phyloP scores from a whole-genome alignment of 129 eudicot species.

The Apium graveolens region DNA sequence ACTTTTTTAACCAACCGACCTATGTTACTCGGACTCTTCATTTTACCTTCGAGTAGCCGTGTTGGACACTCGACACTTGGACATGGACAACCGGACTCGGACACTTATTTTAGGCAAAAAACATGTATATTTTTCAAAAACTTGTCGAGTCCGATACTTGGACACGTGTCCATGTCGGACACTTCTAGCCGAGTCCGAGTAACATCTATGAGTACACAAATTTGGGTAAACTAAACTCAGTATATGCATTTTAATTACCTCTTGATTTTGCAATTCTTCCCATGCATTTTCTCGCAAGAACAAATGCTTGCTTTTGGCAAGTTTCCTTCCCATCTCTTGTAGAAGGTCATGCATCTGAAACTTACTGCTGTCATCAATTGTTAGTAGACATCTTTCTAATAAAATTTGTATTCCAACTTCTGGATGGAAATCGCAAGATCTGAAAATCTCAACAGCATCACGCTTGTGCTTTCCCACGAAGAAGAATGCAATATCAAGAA shows the following conservation, averaged over 20 bases:
- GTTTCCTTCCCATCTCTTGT: background rate
- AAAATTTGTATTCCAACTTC: constrained; percentile 6
- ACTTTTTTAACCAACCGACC: no score
- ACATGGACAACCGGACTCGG: no score
- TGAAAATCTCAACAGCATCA: background rate
- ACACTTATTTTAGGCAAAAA: no score
- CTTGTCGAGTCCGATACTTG: no score
- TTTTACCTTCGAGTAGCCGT: no score
- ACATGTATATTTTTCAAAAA: no score
- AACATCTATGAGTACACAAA: no score
- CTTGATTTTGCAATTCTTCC: background rate
- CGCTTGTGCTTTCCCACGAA: background rate
- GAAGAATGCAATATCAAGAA: constrained; percentile 18
- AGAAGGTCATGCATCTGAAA: background rate
- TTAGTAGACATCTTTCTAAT: background rate
- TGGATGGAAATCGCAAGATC: background rate
- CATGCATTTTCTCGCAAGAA: background rate
- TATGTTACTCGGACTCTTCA: no score
- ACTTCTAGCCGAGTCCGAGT: no score
- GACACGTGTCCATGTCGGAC: no score
- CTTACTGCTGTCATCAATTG: background rate
- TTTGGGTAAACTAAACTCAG: no score
- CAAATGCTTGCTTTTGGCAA: background rate
- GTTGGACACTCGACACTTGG: no score
- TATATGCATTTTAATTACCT: background rate